Conservation (phyloP, 208 protist species). For the Acanthamoeba comandoni region DNA sequence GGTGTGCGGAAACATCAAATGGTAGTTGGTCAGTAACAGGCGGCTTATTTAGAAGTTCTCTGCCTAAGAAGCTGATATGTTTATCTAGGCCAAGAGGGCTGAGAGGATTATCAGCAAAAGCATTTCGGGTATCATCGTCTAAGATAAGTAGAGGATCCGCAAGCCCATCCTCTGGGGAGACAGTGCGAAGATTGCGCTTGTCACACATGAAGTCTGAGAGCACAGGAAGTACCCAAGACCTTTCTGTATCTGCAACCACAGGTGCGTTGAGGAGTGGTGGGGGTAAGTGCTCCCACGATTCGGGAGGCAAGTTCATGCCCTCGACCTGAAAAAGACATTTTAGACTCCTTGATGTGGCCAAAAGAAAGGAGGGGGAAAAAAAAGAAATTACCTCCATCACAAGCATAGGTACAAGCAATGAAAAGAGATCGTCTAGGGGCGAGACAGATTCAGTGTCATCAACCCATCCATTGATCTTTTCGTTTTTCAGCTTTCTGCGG, state of each 20-base stretch:
- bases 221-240: slow-evolving; percentile 62
- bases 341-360: not conserved
- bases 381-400: slow-evolving; percentile 73
- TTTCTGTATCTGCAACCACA: slow-evolving; percentile 31
- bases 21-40: slow-evolving; percentile 83
- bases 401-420: slow-evolving; percentile 68
- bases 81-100: slow-evolving; percentile 53
- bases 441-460: slow-evolving; percentile 69
- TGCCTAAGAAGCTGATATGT: slow-evolving; percentile 34
- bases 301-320: slow-evolving; percentile 66
- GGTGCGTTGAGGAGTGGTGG: slow-evolving; percentile 48
- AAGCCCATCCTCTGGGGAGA: slow-evolving; percentile 6
- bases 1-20: slow-evolving; percentile 88
- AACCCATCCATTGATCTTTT: slow-evolving; percentile 66
- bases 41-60: slow-evolving; percentile 34
- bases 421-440: slow-evolving; percentile 71
- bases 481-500: slow-evolving; percentile 71
- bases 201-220: slow-evolving; percentile 75
- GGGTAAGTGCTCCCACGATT: slow-evolving; percentile 48
- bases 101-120: slow-evolving; percentile 46
- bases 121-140: not conserved
- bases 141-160: not conserved
- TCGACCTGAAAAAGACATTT: slow-evolving; percentile 8
- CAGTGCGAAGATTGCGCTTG: slow-evolving; percentile 41
- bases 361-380: not conserved